Evolutionary conservation across 1,284 basidiomycete genomes (phyloP), one percentile per base, ranked within the genome.

Genomic region (Rhodofomes roseus): DNA sequence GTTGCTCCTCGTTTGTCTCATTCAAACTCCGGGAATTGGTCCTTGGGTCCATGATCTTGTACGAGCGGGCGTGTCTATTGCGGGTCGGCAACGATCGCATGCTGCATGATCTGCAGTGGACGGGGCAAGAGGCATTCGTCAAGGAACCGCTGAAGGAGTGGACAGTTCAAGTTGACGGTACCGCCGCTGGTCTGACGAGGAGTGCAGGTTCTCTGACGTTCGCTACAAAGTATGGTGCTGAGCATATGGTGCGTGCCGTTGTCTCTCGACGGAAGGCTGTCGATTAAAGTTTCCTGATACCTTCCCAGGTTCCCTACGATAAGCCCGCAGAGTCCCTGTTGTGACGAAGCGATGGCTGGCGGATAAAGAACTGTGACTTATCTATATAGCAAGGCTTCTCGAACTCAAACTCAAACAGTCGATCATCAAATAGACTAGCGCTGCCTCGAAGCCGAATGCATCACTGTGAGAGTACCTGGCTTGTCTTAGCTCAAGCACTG

Each of bases 91-190:
- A 90, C 66, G 82, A 87, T 64, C 72, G 77, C 9, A 88, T 85
- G 86, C 83, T 84, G 37, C 70, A 80, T 53, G 68, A 67, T 1
- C 74, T 91, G 64, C 79, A 85, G 62, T 90, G 87, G 88, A 79
- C 76, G 25, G 86, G 86, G 4, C 73, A 81, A 61, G 72, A 75
- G 16, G 79, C 70, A 27, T 89, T 84, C 71, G 71, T 68, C 52
- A 66, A 71, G 67, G 69, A 81, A 73, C 67, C 74, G 20, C 67
- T 84, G 65, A 73, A 75, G 48, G 79, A 81, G 27, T 92, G 90
- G 90, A 70, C 68, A 1, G 71, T 78, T 52, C n/a, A n/a, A n/a
- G n/a, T n/a, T n/a, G 79, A 74, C 70, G 85, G 83, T 53, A 70
- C 68, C 72, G 73, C 66, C 4, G 84, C 78, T 0, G 90, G 90